A percentile compares a stretch with the other conserved stretches of the same genome.
phyloP scores from a whole-genome alignment of 257 asterid species.

The Marsdenia floribunda region DNA sequence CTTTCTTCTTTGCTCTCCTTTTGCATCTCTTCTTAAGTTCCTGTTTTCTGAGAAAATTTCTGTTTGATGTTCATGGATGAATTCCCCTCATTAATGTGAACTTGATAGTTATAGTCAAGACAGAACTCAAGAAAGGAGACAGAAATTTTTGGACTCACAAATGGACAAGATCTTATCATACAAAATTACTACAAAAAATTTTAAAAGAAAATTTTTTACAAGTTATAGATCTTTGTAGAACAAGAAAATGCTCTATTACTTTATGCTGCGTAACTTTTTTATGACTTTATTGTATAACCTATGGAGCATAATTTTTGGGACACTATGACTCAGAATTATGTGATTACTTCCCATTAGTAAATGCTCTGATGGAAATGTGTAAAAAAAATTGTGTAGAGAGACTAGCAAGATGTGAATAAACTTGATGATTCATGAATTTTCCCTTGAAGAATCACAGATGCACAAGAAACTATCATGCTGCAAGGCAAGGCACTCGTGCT shows the following conservation, averaged over 20 bases:
- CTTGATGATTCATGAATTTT: background rate
- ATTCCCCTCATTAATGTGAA: background rate
- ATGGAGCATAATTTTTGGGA: background rate
- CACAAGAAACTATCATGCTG: background rate
- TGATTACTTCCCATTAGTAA: background rate
- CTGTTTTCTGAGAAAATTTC: background rate
- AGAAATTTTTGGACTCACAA: background rate
- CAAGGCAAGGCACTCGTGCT: background rate
- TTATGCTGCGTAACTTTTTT: conserved; percentile 3
- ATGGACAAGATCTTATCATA: background rate
- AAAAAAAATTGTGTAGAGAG: background rate
- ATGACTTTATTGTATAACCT: background rate
- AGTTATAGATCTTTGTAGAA: background rate
- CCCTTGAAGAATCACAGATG: background rate
- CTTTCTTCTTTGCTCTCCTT: background rate
- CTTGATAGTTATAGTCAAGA: background rate
- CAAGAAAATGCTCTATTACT: background rate
- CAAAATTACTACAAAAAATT: background rate
- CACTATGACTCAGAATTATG: background rate
- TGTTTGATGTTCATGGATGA: background rate
- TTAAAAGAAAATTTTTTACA: background rate
- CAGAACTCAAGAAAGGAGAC: background rate
- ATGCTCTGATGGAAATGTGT: background rate
- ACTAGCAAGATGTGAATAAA: background rate
- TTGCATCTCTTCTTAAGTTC: background rate